phyloP scores from a whole-genome alignment of 2,329 filamentous ascomycete species.

The Cladobotryum mycophilum region DNA sequence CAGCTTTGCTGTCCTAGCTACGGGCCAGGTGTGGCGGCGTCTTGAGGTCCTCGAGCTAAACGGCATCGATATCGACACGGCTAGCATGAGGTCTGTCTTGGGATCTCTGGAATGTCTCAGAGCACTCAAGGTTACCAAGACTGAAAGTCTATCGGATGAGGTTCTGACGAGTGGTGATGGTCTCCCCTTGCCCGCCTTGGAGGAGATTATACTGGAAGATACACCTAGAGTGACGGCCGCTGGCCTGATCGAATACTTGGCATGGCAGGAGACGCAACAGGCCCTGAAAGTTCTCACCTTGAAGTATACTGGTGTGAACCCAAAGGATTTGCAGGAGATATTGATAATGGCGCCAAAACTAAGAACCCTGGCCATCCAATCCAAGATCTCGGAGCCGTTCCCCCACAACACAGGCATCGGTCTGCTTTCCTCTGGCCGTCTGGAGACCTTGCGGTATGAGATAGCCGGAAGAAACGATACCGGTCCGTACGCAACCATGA shows the following conservation, averaged over 20 bases:
- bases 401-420: slow-evolving; percentile 44
- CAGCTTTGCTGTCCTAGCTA: slow-evolving; percentile 64
- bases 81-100: slow-evolving; percentile 64
- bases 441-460: slow-evolving; percentile 75
- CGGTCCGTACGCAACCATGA: slow-evolving; percentile 51
- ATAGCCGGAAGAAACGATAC: slow-evolving; percentile 57
- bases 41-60: slow-evolving; percentile 69
- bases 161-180: slow-evolving; percentile 62
- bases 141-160: slow-evolving; percentile 66
- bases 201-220: slow-evolving; percentile 66
- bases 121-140: slow-evolving; percentile 67
- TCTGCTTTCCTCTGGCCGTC: slow-evolving; percentile 60
- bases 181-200: slow-evolving; percentile 67
- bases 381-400: slow-evolving; percentile 45
- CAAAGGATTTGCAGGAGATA: slow-evolving; percentile 54
- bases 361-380: slow-evolving; percentile 49
- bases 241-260: slow-evolving; percentile 65
- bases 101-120: slow-evolving; percentile 59
- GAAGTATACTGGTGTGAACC: slow-evolving; percentile 63
- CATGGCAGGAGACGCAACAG: slow-evolving; percentile 50
- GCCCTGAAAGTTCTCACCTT: slow-evolving; percentile 64
- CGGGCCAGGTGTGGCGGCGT: slow-evolving; percentile 59
- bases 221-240: slow-evolving; percentile 64
- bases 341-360: slow-evolving; percentile 52
- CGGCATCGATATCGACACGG: slow-evolving; percentile 62